phyloP scores from a whole-genome alignment of 1,284 basidiomycete genomes.

The Sphaerobolus stellatus region DNA sequence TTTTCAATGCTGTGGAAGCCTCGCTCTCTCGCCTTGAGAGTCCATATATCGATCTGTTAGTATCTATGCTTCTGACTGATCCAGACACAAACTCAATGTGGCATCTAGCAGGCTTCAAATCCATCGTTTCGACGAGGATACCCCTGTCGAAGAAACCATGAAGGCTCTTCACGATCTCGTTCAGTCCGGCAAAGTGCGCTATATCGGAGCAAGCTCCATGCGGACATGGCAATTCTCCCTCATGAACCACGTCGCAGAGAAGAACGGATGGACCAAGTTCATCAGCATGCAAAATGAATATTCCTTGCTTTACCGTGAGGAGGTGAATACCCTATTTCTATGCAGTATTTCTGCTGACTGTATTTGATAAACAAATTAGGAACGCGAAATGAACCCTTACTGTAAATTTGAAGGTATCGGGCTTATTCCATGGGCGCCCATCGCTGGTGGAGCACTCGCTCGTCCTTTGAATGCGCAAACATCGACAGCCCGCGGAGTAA shows the following conservation, averaged over 20 bases:
- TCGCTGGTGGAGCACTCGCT: conserved; percentile 40
- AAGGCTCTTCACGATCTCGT: conserved; percentile 50
- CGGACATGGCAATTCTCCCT: conserved; percentile 43
- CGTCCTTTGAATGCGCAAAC: conserved; percentile 35
- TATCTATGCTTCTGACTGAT: conserved; percentile 16
- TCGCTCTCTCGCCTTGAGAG: conserved; percentile 2
- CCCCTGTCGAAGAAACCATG: conserved; percentile 34
- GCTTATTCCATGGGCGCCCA: conserved; percentile 42
- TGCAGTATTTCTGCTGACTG: conserved; percentile 12
- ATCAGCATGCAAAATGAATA: conserved; percentile 43
- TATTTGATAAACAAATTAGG: conserved; percentile 27
- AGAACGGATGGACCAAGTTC: conserved; percentile 39
- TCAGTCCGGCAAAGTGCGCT: conserved; percentile 42
- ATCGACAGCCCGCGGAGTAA: conserved; percentile 14
- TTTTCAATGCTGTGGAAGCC: conserved; percentile 17
- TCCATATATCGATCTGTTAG: conserved; percentile 20
- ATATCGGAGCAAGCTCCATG: conserved; percentile 49
- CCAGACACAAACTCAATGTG: conserved; percentile 26
- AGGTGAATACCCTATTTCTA: conserved; percentile 34
- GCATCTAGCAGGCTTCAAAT: conserved; percentile 16
- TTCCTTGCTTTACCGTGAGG: conserved; percentile 43
- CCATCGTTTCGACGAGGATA: conserved; percentile 25
- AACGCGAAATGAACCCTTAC: conserved; percentile 48
- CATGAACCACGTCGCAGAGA: conserved; percentile 39
- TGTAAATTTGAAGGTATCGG: conserved; percentile 48